Conservation (phyloP, 2,329 filamentous ascomycete genomes). For the Triangularia verruculosa region DNA sequence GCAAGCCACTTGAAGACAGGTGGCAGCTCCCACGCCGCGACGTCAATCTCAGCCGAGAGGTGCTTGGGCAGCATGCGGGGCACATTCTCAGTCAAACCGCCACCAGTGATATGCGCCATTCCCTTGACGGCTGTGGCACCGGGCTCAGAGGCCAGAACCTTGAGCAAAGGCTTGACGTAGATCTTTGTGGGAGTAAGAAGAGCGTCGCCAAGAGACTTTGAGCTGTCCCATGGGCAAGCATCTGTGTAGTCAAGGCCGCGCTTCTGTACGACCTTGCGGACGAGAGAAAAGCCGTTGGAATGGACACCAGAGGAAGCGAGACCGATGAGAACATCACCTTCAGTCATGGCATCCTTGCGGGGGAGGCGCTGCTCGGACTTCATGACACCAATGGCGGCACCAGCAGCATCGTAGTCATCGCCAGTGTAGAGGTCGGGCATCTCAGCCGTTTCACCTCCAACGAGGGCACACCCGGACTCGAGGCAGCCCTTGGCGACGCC, state of each 20-base stretch:
- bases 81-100: slow-evolving; percentile 89
- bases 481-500: slow-evolving; percentile 87
- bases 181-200: slow-evolving; percentile 89
- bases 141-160: slow-evolving; percentile 48
- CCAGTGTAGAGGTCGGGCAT: slow-evolving; percentile 93
- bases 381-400: slow-evolving; percentile 84
- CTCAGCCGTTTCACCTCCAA: slow-evolving; percentile 97
- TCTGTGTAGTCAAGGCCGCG: slow-evolving; percentile 69
- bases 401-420: slow-evolving; percentile 90
- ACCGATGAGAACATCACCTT: slow-evolving; percentile 82
- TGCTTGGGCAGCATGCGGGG: slow-evolving; percentile 83
- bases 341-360: slow-evolving; percentile 68
- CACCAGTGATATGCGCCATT: slow-evolving; percentile 94
- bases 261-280: slow-evolving; percentile 79
- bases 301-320: slow-evolving; percentile 84
- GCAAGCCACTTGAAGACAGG: slow-evolving; percentile 87
- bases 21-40: slow-evolving; percentile 70
- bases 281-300: slow-evolving; percentile 97
- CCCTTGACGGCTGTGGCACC: slow-evolving; percentile 73
- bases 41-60: slow-evolving; percentile 79
- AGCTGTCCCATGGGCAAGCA: slow-evolving; percentile 70
- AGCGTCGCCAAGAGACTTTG: slow-evolving; percentile 61
- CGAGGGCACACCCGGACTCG: slow-evolving; percentile 79
- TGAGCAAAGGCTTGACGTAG: slow-evolving; percentile 81
- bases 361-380: slow-evolving; percentile 68